Evolutionary conservation across 2,329 filamentous ascomycete genomes (phyloP), one percentile per base, ranked within the genome.

Genomic region (Rhytidhysteron rufulum): DNA sequence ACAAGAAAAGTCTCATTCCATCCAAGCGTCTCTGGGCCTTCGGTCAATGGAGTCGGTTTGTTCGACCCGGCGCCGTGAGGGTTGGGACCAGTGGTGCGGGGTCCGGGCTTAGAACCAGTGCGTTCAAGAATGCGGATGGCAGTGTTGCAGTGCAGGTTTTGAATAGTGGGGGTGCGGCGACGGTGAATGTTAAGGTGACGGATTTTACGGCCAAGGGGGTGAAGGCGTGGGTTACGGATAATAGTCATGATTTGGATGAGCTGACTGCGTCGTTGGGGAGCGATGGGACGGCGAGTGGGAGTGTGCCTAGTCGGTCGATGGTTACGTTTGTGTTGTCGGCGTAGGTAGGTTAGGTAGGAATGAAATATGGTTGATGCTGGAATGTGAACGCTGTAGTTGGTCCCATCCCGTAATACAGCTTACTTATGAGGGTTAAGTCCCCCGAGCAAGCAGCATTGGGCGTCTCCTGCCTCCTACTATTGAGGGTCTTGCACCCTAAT

Each of bases 21-120:
- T 57, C 52, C 9, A 65, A 62, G 38, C 55, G 63, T 5, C 53
- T 70, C 5, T 71, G 67, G 66, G 67, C 67, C 0, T 63, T 69
- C 34, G 68, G 66, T 4, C 64, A 66, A 37, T 71, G 64, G 54
- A 53, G 49, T 36, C 52, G 63, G 17, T 63, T 63, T 49, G 62
- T 70, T 5, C 47, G 66, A 13, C 65, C 63, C 1, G 66, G 65
- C 10, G 65, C 67, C 6, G 50, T 56, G 15, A 55, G 67, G 19
- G 50, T 71, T 16, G 60, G 51, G 2, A 55, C 62, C 5, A 53
- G 49, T 11, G 62, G 65, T 3, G n/a, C n/a, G n/a, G 53, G 52
- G 11, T 54, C 53, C 25, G 56, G 52, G 1, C 49, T 60, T 27
- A 62, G 58, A 29, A 54, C 63, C 4, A 58, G 50, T 31, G 62